Evolutionary conservation across 306 rosid genomes (phyloP).

Genomic region (Trifolium subterraneum): DNA sequence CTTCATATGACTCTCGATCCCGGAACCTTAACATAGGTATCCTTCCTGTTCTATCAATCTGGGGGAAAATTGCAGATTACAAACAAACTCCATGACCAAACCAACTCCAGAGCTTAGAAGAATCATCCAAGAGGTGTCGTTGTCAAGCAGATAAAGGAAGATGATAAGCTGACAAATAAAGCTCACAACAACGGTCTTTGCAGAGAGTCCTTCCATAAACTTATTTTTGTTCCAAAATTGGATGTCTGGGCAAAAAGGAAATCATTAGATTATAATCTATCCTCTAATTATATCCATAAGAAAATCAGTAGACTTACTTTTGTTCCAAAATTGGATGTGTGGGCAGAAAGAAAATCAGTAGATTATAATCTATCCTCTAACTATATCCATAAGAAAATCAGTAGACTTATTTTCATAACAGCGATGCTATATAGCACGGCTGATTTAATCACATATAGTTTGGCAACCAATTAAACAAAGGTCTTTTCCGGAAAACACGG

Average conservation of each 20-base stretch:
- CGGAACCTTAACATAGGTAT: conserved; percentile 92
- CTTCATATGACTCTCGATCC: conserved; percentile 84
- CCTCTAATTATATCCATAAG: conserved; percentile 23
- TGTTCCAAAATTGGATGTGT: conserved; percentile 56
- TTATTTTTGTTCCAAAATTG: conserved; percentile 99
- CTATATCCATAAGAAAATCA: conserved; percentile 24
- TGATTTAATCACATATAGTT: not conserved
- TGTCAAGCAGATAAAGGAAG: conserved; percentile 93
- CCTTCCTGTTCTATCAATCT: conserved; percentile 88
- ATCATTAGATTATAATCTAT: conserved; percentile 38
- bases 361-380: conserved; percentile 32
- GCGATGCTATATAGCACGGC: not conserved
- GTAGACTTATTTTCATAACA: no score
- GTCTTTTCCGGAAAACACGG: not conserved
- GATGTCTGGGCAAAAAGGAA: conserved; percentile 65
- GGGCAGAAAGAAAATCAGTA: conserved; percentile 35
- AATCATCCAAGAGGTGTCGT: conserved; percentile 99
- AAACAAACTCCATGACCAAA: conserved; percentile 70
- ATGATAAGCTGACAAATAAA: conserved; percentile 85
- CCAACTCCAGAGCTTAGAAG: conserved; percentile 98
- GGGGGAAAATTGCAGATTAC: conserved; percentile 38
- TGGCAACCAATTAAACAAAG: not conserved
- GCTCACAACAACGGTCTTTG: conserved; percentile 96
- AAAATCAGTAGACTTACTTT: conserved; percentile 98
- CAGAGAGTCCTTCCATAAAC: conserved; percentile 99